Percentiles rank a stretch among this genome's conserved stretches.
Conservation (phyloP, 2,329 filamentous ascomycete genomes). For the Claviceps africana region DNA sequence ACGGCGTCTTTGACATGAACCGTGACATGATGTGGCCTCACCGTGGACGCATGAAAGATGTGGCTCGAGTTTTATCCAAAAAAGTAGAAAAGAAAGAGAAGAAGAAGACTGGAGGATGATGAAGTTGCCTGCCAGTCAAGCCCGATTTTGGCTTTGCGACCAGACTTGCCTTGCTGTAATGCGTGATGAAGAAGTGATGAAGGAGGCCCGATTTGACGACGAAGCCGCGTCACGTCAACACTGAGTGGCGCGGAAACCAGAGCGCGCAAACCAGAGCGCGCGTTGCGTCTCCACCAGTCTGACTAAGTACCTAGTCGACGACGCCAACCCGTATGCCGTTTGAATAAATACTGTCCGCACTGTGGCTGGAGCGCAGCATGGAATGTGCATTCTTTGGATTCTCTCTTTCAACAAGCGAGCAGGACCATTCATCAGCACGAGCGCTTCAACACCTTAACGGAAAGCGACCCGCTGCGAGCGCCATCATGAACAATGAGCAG, state of each 20-base stretch:
- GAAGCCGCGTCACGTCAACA: too few relatives aligned
- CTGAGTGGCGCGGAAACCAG: too few relatives aligned
- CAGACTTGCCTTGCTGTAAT: too few relatives aligned
- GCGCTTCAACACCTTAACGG: not conserved
- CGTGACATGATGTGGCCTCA: not conserved
- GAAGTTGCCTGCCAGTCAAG: not conserved
- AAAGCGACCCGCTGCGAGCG: not conserved
- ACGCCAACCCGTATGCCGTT: too few relatives aligned
- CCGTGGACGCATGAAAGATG: not conserved
- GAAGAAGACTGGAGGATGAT: not conserved
- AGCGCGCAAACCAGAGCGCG: too few relatives aligned
- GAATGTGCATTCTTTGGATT: not conserved
- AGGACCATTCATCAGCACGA: not conserved
- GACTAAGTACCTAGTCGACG: too few relatives aligned
- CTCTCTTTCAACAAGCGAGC: not conserved
- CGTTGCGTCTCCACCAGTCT: too few relatives aligned
- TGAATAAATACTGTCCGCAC: not conserved
- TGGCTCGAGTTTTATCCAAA: not conserved
- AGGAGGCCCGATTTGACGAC: too few relatives aligned
- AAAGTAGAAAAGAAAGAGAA: not conserved
- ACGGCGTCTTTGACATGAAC: not conserved
- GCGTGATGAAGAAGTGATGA: too few relatives aligned
- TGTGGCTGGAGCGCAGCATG: not conserved
- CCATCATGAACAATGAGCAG: slow-evolving; percentile 81
- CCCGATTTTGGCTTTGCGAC: not conserved